Conservation (phyloP, 768 basidiomycete genomes). For the Panaeolus cyanescens region DNA sequence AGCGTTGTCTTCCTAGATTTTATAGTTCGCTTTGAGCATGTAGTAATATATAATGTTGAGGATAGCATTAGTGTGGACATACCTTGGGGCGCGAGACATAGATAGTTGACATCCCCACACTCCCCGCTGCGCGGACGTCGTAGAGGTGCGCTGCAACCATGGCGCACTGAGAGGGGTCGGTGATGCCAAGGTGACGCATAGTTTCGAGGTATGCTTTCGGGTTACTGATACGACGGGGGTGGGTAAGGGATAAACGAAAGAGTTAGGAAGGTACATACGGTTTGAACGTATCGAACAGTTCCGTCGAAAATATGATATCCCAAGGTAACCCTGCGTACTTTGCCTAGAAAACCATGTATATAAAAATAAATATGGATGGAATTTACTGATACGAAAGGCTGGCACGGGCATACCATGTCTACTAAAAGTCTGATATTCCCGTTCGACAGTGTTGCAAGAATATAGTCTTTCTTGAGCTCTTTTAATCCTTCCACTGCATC, state of each 20-base stretch:
- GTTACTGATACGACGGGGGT: conserved; percentile 34
- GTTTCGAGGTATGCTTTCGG: conserved; percentile 53
- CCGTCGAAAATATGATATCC: conserved; percentile 63
- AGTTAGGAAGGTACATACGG: conserved; percentile 47
- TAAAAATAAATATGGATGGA: not conserved
- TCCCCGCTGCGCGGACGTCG: conserved; percentile 57
- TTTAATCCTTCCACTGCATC: conserved; percentile 52
- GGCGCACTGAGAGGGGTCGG: conserved; percentile 46
- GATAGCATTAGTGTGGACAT: not conserved
- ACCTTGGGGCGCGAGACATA: conserved; percentile 51
- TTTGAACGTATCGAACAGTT: conserved; percentile 64
- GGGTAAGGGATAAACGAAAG: not conserved
- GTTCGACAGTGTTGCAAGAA: conserved; percentile 62
- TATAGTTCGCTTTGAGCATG: conserved; percentile 10
- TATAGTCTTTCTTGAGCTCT: conserved; percentile 48
- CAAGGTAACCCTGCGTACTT: conserved; percentile 63
- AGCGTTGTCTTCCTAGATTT: conserved; percentile 41
- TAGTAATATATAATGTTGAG: not conserved
- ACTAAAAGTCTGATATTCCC: conserved; percentile 62
- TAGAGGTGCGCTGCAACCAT: conserved; percentile 68
- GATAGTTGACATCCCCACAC: conserved; percentile 56
- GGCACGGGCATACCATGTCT: conserved; percentile 54
- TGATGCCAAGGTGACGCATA: conserved; percentile 47
- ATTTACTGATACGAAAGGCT: not conserved
- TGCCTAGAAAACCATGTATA: conserved; percentile 39